Percentiles rank a stretch among this genome's conserved stretches.
Conservation (phyloP, 1,284 basidiomycete species). For the Gomphus sp. region DNA sequence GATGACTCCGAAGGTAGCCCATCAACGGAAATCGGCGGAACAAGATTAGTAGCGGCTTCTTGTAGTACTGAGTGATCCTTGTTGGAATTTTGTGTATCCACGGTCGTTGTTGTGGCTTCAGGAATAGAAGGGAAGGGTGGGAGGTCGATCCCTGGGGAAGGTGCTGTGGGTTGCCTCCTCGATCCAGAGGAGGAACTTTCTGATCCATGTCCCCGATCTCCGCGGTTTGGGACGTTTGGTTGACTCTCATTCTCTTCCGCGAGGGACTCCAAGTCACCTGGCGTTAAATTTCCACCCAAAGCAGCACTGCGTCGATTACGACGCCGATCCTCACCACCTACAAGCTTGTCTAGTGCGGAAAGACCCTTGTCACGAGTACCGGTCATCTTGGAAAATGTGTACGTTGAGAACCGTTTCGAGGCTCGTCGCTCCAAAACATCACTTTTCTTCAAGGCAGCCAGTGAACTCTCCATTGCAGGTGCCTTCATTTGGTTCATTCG, state of each 20-base stretch:
- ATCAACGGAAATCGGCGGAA: slow-evolving; percentile 9
- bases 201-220: slow-evolving; percentile 24
- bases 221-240: slow-evolving; percentile 17
- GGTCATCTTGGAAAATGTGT: slow-evolving; percentile 93
- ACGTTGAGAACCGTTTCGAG: slow-evolving; percentile 94
- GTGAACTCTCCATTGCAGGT: slow-evolving; percentile 71
- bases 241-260: slow-evolving; percentile 54
- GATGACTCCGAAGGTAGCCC: not conserved
- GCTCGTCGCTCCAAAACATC: slow-evolving; percentile 88
- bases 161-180: slow-evolving; percentile 23
- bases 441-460: slow-evolving; percentile 81
- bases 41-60: not conserved
- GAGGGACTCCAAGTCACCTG: slow-evolving; percentile 48
- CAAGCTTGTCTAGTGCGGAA: slow-evolving; percentile 2
- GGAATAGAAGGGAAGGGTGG: slow-evolving; percentile 40
- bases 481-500: slow-evolving; percentile 33
- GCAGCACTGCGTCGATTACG: slow-evolving; percentile 8
- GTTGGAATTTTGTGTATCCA: slow-evolving; percentile 18
- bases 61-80: slow-evolving; percentile 12
- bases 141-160: slow-evolving; percentile 22
- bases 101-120: slow-evolving; percentile 19
- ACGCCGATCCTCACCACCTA: not conserved
- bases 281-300: slow-evolving; percentile 30
- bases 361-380: slow-evolving; percentile 35
- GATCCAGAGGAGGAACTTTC: slow-evolving; percentile 21